Conservation (phyloP, 495 filamentous ascomycete species). For the Hypoxylon rickii region DNA sequence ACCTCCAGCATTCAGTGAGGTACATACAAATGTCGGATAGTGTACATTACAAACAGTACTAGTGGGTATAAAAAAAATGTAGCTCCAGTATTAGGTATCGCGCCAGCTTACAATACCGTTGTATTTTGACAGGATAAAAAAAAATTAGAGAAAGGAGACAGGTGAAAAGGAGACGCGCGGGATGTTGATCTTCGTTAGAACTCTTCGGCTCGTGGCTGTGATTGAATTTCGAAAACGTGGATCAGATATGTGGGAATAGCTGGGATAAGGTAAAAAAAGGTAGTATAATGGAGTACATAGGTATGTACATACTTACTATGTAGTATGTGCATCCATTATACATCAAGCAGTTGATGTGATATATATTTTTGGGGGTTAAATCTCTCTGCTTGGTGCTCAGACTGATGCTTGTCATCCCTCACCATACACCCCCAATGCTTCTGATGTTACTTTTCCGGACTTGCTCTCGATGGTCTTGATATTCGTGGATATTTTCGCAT, state of each 20-base stretch:
- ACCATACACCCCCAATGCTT: neutral
- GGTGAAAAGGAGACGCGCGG: conserved; percentile 15
- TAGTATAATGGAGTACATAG: conserved; percentile 26
- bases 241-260: neutral
- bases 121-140: conserved; percentile 11
- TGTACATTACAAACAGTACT: too few species aligned
- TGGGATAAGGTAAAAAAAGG: conserved; percentile 16
- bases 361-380: conserved; percentile 13
- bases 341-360: too few species aligned
- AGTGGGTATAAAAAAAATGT: too few species aligned
- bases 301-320: too few species aligned
- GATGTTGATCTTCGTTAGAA: conserved; percentile 27
- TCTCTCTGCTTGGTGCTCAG: conserved; percentile 25
- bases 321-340: too few species aligned
- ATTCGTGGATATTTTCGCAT: conserved; percentile 6
- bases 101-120: conserved; percentile 1
- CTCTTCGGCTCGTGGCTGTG: conserved; percentile 14
- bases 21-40: too few species aligned
- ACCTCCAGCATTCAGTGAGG: too few species aligned
- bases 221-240: conserved; percentile 34
- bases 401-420: too few species aligned
- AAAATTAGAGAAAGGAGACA: conserved; percentile 14
- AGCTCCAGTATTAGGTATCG: neutral
- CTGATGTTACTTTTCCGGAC: neutral
- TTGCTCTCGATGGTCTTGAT: conserved; percentile 23